Conservation (phyloP, 305 asterid species). For the Fraxinus latifolia region DNA sequence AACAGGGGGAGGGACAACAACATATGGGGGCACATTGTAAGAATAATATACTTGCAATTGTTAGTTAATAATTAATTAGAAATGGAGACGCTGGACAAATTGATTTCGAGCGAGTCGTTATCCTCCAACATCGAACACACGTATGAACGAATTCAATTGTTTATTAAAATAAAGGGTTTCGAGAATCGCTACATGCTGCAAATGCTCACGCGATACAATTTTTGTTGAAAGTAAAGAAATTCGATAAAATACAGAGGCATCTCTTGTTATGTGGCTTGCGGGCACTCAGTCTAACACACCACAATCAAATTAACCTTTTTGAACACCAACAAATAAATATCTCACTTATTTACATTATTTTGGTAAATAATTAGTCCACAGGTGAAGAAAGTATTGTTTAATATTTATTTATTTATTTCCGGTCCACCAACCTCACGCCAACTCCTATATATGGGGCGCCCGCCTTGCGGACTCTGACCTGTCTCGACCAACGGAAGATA, state of each 20-base stretch:
- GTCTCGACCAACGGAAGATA: slow-evolving; percentile 35
- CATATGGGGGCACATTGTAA: background rate
- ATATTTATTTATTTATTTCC: background rate
- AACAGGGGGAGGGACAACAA: background rate
- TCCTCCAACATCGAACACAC: background rate
- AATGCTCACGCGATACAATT: background rate
- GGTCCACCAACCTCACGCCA: slow-evolving; percentile 3
- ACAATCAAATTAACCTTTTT: background rate
- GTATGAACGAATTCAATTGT: background rate
- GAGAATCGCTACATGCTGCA: background rate
- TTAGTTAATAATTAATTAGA: background rate
- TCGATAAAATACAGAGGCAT: no score
- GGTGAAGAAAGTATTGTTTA: background rate
- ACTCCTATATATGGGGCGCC: slow-evolving; percentile 26
- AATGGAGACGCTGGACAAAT: background rate
- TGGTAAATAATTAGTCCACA: background rate
- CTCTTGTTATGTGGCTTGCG: background rate
- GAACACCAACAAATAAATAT: background rate
- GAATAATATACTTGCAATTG: background rate
- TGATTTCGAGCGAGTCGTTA: background rate
- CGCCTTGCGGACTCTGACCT: slow-evolving; percentile 5
- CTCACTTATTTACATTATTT: background rate
- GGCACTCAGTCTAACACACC: background rate
- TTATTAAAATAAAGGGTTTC: background rate
- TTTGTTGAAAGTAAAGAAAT: background rate